phyloP scores from a whole-genome alignment of 2,329 filamentous ascomycete genomes.

The Amphichorda felina region DNA sequence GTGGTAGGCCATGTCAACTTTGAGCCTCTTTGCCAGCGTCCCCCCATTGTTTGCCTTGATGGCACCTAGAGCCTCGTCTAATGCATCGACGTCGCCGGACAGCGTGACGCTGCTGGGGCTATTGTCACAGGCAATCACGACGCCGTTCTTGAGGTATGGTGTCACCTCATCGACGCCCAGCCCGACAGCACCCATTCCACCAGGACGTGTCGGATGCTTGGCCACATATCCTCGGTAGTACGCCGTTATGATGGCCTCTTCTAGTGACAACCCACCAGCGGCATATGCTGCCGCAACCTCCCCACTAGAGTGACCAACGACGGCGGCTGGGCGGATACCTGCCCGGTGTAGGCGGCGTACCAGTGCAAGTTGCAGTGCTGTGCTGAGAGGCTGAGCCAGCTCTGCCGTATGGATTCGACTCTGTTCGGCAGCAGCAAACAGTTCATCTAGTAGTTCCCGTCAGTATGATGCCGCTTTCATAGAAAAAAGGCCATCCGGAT shows the following conservation, averaged over 20 bases:
- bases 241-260: constrained; percentile 23
- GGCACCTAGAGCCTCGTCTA: constrained; percentile 15
- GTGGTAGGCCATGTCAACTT: constrained; percentile 28
- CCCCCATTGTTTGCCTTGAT: constrained; percentile 14
- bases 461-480: too few relatives aligned
- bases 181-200: constrained; percentile 27
- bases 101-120: constrained; percentile 21
- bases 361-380: constrained; percentile 29
- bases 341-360: constrained; percentile 25
- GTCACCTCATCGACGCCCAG: constrained; percentile 17
- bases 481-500: too few relatives aligned
- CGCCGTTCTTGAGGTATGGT: constrained; percentile 11
- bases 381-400: constrained; percentile 26
- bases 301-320: constrained; percentile 29
- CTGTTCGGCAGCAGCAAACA: too few relatives aligned
- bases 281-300: constrained; percentile 33
- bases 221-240: constrained; percentile 23
- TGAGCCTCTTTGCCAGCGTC: too few relatives aligned
- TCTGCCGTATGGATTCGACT: constrained; percentile 16
- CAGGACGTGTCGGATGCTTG: constrained; percentile 9
- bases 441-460: too few relatives aligned
- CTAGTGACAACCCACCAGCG: constrained; percentile 18
- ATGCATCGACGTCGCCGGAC: constrained; percentile 15
- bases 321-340: constrained; percentile 14
- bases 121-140: constrained; percentile 25